Evolutionary conservation across 2,329 filamentous ascomycete species (phyloP), one percentile per base, ranked within the genome.

Genomic region (Calonectria honghensis): DNA sequence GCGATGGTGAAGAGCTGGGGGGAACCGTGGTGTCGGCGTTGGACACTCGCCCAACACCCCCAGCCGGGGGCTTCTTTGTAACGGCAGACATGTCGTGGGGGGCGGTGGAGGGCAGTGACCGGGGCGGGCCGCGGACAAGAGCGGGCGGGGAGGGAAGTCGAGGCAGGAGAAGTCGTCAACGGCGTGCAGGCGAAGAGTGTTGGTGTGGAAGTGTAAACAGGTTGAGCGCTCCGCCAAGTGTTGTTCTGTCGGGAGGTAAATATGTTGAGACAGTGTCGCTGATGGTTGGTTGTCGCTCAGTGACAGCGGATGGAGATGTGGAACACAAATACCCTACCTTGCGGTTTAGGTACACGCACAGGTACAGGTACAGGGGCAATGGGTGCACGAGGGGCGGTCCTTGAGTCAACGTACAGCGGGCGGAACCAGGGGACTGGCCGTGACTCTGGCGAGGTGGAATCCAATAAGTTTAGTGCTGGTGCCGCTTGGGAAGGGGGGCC

Each of bases 41-140:
- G 66, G 88, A 85, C 18, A 85, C 85, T 78, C 87, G 85, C 70
- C 88, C 87, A 78, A 88, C 87, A 79, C 87, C 87, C 76, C 86
- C 84, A 74, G 87, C 84, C 72, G 88, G 86, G 72, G 89, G 88
- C 83, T 90, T 91, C 84, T 90, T 91, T 73, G 89, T 85, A 76
- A 86, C 85, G 74, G 87, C 84, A 66, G 90, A 90, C 90, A 91
- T 91, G 81, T 79, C 80, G 79, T 73, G 69, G 73, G 32, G 32
- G 32, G 57, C 29, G 45, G 31, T 39, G 48, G 39, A 48, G 35
- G 45, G 39, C 31, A 37, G 57, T 39, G 57, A 70, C 68, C 68
- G 35, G 63, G 29, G 16, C 41, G 68, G 68, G 68, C 45, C 57
- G 54, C 31, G 29, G 68, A 59, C 24, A 32, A 37, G 50, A 70